A percentile compares a stretch with the other conserved stretches of the same genome.
phyloP scores from a whole-genome alignment of 176 grass and related monocot genomes.

The Puya raimondii region DNA sequence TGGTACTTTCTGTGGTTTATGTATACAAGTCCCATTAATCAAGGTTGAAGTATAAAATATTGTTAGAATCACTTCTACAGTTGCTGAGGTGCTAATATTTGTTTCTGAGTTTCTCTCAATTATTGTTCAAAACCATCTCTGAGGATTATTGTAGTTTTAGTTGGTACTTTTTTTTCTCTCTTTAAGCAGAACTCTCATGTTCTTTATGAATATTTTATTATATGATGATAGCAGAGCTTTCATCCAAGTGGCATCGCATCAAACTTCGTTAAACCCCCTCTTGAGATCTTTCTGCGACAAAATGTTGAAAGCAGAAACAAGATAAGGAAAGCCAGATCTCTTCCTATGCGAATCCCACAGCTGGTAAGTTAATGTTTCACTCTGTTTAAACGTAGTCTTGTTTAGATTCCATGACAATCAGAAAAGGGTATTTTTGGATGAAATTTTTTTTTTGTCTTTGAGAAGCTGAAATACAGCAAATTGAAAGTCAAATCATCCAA shows the following conservation, averaged over 20 bases:
- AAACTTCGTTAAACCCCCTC: slow-evolving; percentile 9
- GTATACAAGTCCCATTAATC: not conserved
- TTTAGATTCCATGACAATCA: too few species aligned
- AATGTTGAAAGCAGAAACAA: slow-evolving; percentile 24
- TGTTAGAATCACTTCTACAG: not conserved
- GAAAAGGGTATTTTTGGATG: too few species aligned
- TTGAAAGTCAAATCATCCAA: too few species aligned
- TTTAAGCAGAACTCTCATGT: not conserved
- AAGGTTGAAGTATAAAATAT: not conserved
- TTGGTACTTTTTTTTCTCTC: slow-evolving; percentile 7
- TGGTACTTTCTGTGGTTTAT: too few species aligned
- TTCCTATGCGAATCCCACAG: slow-evolving; percentile 15
- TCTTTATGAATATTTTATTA: slow-evolving; percentile 3
- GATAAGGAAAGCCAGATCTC: slow-evolving; percentile 19
- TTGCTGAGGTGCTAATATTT: not conserved
- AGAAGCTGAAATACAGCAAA: too few species aligned
- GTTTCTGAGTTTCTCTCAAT: not conserved
- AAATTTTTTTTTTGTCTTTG: too few species aligned
- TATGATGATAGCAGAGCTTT: slow-evolving; percentile 24
- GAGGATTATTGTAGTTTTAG: not conserved
- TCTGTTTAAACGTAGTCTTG: too few species aligned
- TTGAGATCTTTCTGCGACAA: slow-evolving; percentile 23
- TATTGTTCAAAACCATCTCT: not conserved
- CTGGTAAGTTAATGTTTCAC: slow-evolving; percentile 22
- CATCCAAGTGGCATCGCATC: slow-evolving; percentile 8